These are phyloP conservation scores for Myxozyma melibiosi DNA, from an alignment of 805 yeast species.

Conservation along the genomic window DNA sequence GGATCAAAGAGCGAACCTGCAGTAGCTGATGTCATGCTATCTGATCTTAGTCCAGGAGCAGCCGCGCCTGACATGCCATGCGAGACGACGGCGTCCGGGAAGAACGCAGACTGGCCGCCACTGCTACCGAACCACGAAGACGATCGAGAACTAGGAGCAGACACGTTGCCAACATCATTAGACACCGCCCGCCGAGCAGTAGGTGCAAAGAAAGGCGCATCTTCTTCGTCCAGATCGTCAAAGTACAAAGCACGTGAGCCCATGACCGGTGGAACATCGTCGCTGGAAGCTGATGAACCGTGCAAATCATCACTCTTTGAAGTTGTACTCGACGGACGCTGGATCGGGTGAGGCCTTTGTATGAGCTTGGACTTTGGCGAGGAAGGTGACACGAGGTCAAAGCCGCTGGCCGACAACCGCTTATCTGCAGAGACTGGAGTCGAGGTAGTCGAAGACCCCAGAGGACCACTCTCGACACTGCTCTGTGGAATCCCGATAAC, in stretches of 20 bases:
- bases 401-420: constrained; percentile 7
- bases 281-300: constrained; percentile 9
- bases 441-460: constrained; percentile 10
- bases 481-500: not conserved
- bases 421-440: constrained; percentile 11
- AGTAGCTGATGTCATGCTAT: not conserved
- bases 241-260: constrained; percentile 24
- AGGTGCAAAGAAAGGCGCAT: constrained; percentile 19
- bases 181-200: constrained; percentile 15
- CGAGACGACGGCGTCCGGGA: constrained; percentile 17
- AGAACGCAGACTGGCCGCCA: constrained; percentile 25
- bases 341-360: constrained; percentile 31
- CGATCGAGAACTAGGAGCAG: not conserved
- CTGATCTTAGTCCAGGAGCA: not conserved
- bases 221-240: constrained; percentile 26
- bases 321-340: constrained; percentile 24
- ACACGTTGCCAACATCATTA: not conserved
- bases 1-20: constrained; percentile 13
- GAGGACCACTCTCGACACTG: not conserved
- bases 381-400: constrained; percentile 2
- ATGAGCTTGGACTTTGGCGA: constrained; percentile 19
- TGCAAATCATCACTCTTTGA: constrained; percentile 21
- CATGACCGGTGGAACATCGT: constrained; percentile 21
- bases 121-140: constrained; percentile 16
- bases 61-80: not conserved